phyloP scores from a whole-genome alignment of 495 filamentous ascomycete genomes.

The Beverwykella pulmonaria region DNA sequence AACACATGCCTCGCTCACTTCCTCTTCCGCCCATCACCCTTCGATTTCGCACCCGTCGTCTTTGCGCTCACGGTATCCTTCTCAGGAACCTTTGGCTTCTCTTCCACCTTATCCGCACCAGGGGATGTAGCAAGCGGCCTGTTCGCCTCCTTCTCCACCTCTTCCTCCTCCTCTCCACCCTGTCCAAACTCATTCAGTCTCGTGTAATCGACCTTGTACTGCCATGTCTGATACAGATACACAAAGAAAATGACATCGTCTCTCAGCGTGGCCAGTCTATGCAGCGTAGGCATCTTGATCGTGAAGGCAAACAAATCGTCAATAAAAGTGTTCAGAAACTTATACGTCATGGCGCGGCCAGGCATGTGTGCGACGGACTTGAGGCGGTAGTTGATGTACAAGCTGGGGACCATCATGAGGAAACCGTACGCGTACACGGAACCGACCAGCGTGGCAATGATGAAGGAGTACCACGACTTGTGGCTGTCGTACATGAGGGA shows the following conservation, averaged over 20 bases:
- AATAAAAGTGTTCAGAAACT: constrained; percentile 86
- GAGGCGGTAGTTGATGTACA: constrained; percentile 98
- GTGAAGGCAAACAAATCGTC: constrained; percentile 95
- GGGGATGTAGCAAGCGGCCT: constrained; percentile 40
- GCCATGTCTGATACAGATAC: constrained; percentile 93
- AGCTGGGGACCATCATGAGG: constrained; percentile 96
- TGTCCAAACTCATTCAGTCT: constrained; percentile 98
- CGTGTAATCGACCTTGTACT: constrained; percentile 89
- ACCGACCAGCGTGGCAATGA: constrained; percentile 88
- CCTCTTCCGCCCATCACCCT: constrained; percentile 39
- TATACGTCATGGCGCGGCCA: constrained; percentile 92
- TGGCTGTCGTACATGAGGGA: constrained; percentile 90
- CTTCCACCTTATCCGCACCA: constrained; percentile 46
- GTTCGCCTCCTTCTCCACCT: constrained; percentile 53
- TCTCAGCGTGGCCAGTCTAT: constrained; percentile 88
- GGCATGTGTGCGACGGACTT: constrained; percentile 99
- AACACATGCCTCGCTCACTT: constrained; percentile 9
- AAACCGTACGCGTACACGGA: constrained; percentile 98
- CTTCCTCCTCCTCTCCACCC: constrained; percentile 83
- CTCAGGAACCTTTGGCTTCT: constrained; percentile 45
- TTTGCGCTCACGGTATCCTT: constrained; percentile 39
- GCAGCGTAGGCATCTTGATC: constrained; percentile 97
- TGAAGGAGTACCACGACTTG: constrained; percentile 96
- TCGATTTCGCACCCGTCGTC: constrained; percentile 41
- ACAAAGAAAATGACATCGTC: constrained; percentile 99